Base-by-base conservation (phyloP, 129 eudicot species). In the Tagetes patula region DNA sequence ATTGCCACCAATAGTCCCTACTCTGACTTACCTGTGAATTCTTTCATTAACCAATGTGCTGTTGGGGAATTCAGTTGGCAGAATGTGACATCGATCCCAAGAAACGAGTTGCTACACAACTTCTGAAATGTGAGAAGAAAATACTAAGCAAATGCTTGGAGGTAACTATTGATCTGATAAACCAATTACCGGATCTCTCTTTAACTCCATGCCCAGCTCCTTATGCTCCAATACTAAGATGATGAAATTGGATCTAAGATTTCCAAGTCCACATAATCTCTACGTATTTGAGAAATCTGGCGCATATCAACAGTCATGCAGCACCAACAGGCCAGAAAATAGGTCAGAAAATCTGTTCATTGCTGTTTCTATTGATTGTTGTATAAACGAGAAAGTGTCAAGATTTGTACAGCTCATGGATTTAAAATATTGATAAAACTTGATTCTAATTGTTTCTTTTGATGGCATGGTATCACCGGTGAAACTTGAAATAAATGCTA, bases 121-220 rank as follows among this genome's bases (percentile, higher is more conserved):
- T 90, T 31, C 82, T 95, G 72, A 82, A 87, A 77, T 75, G 83
- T 84, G 99, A 95, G 83, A 95, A 95, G 87, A 95, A 81, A 69
- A 88, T 95, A 40, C 70, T 90, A 69, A 83, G 77, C 74, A 83
- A 85, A 75, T 95, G 99, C 69, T 75, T 95, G 82, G 77, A 80
- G 87, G 83, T 86, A 63, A 87, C 96, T 40, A 70, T 73, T 56
- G 94, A 88, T 70, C 74, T 95, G 81, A 85, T 90, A 50, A 71
- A 77, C 72, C 84, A 86, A 80, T 77, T 95, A 76, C 99, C 99
- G 50, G 96, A 90, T 86, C 82, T 72, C 33, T 82, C 89, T 65
- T 31, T 80, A 74, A 86, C 97, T 74, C 97, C 99, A 40, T 95
- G 99, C 75, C 97, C 99, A 34, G 99, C 91, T 70, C 99, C 96